Conservation (phyloP, 1,284 basidiomycete species). For the Kalmanozyma brasiliensis region DNA sequence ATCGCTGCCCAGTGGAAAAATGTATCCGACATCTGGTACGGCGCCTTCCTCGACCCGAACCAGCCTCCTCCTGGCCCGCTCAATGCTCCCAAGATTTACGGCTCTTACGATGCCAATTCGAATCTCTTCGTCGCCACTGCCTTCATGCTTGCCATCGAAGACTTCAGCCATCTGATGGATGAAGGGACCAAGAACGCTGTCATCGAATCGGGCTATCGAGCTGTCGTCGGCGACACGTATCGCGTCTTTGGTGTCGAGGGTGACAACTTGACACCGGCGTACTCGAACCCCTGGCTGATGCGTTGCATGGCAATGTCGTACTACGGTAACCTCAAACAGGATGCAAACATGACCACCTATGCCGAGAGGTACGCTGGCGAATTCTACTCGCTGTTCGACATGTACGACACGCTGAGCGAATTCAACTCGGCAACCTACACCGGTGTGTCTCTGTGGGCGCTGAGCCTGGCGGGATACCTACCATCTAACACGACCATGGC, state of each 20-base stretch:
- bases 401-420: constrained; percentile 38
- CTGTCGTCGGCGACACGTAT: constrained; percentile 36
- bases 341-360: constrained; percentile 35
- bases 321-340: constrained; percentile 37
- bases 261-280: constrained; percentile 35
- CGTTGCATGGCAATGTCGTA: constrained; percentile 41
- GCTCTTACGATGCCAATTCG: constrained; percentile 38
- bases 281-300: constrained; percentile 42
- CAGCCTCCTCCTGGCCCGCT: constrained; percentile 31
- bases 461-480: constrained; percentile 32
- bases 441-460: constrained; percentile 39
- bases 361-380: constrained; percentile 31
- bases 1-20: constrained; percentile 27
- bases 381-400: constrained; percentile 39
- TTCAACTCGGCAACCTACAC: constrained; percentile 40
- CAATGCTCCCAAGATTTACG: constrained; percentile 36
- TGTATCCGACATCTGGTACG: constrained; percentile 34
- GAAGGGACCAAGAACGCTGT: constrained; percentile 19
- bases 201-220: constrained; percentile 36
- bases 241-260: constrained; percentile 31
- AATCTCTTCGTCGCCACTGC: constrained; percentile 41
- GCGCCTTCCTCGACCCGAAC: constrained; percentile 33
- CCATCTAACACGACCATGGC: constrained; percentile 37
- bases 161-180: constrained; percentile 31
- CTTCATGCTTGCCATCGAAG: constrained; percentile 36